These are phyloP conservation scores for Ceratobasidium sp. DNA, from an alignment of 1,284 basidiomycete species.

Conservation along the genomic window DNA sequence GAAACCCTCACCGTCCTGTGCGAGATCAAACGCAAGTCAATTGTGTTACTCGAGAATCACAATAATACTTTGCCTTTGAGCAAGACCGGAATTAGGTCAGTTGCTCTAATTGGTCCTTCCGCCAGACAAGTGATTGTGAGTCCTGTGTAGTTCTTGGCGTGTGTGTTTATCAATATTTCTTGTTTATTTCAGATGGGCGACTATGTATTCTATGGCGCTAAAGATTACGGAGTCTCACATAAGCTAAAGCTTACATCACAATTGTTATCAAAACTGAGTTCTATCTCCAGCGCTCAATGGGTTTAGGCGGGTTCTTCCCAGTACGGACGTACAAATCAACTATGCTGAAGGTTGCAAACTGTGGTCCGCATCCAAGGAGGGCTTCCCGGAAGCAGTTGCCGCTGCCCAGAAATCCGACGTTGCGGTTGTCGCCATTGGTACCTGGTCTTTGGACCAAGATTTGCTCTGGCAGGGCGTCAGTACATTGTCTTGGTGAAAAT, in stretches of 20 bases:
- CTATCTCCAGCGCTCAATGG: constrained; percentile 56
- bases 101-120: constrained; percentile 71
- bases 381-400: constrained; percentile 59
- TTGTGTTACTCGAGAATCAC: constrained; percentile 68
- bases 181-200: constrained; percentile 55
- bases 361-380: constrained; percentile 68
- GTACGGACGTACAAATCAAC: constrained; percentile 60
- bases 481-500: no score
- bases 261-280: constrained; percentile 51
- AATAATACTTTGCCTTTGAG: constrained; percentile 62
- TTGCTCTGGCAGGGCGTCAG: constrained; percentile 39
- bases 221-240: constrained; percentile 54
- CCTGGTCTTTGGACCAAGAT: constrained; percentile 54
- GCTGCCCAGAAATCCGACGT: constrained; percentile 63
- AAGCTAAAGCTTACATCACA: not conserved
- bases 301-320: constrained; percentile 61
- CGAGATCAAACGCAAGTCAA: constrained; percentile 64
- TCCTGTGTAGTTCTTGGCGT: no score
- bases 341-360: constrained; percentile 69
- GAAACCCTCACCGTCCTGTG: constrained; percentile 59
- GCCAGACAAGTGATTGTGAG: constrained; percentile 65
- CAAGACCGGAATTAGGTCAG: constrained; percentile 54
- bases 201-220: constrained; percentile 74
- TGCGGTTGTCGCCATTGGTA: constrained; percentile 70
- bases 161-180: not conserved